Evolutionary conservation across 106 monocot species (phyloP).

Genomic region (Dendrobium chrysotoxum): DNA sequence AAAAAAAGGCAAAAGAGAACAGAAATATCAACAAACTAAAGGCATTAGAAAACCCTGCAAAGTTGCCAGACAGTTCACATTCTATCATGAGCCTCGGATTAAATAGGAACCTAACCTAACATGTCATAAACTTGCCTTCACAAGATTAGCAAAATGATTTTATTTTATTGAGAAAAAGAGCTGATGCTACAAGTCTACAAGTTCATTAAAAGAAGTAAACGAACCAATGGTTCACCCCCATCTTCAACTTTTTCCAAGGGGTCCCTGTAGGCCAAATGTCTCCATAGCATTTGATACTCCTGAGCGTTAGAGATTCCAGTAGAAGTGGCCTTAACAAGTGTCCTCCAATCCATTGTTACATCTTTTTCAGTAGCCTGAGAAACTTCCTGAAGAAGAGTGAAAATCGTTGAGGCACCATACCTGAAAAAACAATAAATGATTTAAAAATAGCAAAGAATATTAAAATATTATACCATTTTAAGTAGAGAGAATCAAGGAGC

Average conservation of each 20-base stretch:
- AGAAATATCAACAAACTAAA: neutral
- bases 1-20: neutral
- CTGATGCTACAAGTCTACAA: neutral
- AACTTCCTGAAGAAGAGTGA: conserved; percentile 57
- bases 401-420: conserved; percentile 42
- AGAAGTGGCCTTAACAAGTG: conserved; percentile 39
- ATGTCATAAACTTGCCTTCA: neutral
- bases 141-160: neutral
- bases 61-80: neutral
- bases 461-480: neutral
- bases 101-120: neutral
- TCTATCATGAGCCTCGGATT: neutral
- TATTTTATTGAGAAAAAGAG: neutral
- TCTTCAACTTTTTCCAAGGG: conserved; percentile 64
- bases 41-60: neutral
- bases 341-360: conserved; percentile 66
- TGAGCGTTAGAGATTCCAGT: conserved; percentile 70
- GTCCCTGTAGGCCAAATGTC: conserved; percentile 65
- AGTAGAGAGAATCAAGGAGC: neutral
- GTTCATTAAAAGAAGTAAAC: conserved; percentile 14
- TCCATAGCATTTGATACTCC: conserved; percentile 98
- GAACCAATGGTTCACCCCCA: conserved; percentile 57
- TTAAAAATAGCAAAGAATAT: conserved; percentile 1
- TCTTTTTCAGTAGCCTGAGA: conserved; percentile 27
- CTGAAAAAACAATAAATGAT: conserved; percentile 15